A percentile compares a stretch with the other conserved stretches of the same genome.
These are phyloP conservation scores for Lasiodiplodia sp. DNA, from an alignment of 2,329 filamentous ascomycete species.

Conservation along the genomic window DNA sequence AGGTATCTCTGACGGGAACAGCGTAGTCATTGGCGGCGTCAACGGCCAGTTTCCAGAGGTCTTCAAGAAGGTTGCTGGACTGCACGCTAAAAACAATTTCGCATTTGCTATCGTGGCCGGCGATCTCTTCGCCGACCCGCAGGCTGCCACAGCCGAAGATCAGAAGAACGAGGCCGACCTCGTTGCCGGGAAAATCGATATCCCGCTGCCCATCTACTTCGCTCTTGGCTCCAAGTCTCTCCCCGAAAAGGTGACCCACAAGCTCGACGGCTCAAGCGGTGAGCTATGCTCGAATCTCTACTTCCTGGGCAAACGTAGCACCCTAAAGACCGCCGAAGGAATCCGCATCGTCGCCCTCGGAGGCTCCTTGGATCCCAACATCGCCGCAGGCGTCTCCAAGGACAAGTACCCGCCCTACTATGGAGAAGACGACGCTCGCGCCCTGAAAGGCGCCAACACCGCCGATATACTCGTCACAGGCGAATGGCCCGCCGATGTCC, in stretches of 20 bases:
- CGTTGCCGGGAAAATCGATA: constrained; percentile 72
- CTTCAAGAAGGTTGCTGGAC: constrained; percentile 78
- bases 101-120: constrained; percentile 84
- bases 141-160: constrained; percentile 57
- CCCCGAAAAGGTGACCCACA: constrained; percentile 73
- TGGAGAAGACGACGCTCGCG: constrained; percentile 76
- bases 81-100: constrained; percentile 90
- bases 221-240: constrained; percentile 78
- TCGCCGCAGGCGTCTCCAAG: constrained; percentile 69
- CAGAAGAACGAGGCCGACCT: constrained; percentile 64
- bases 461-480: constrained; percentile 89
- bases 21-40: constrained; percentile 82
- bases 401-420: constrained; percentile 82
- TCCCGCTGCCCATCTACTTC: constrained; percentile 91
- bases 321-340: constrained; percentile 88
- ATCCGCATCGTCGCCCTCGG: constrained; percentile 87
- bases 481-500: constrained; percentile 81
- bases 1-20: constrained; percentile 43
- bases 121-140: constrained; percentile 74
- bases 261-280: constrained; percentile 71
- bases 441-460: constrained; percentile 75
- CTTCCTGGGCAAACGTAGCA: constrained; percentile 85
- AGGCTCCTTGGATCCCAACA: constrained; percentile 70
- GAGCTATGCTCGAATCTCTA: constrained; percentile 89
- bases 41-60: constrained; percentile 78